A percentile compares a stretch with the other conserved stretches of the same genome.
Evolutionary conservation across 768 basidiomycete species (phyloP).

Genomic region (Cystoderma amianthinum): DNA sequence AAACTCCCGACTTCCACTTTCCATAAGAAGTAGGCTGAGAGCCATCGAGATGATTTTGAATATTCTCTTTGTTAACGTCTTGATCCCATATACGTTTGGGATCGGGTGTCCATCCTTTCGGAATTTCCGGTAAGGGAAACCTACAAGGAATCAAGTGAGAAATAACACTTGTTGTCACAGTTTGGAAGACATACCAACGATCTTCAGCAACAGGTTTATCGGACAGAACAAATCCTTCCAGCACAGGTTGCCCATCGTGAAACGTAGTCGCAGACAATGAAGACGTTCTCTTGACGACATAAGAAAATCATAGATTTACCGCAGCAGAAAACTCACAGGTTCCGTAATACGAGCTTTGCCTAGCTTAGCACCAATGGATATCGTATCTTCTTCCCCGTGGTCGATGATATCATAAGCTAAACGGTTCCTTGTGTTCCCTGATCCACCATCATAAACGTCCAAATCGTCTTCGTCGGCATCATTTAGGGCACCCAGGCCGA

Average conservation of each 20-base stretch:
- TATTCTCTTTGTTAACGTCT: conserved; percentile 41
- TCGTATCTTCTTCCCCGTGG: conserved; percentile 57
- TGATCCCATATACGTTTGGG: conserved; percentile 70
- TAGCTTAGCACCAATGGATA: conserved; percentile 30
- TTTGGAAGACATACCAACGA: conserved; percentile 41
- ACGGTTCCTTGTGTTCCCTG: conserved; percentile 30
- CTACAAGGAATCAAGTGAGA: conserved; percentile 26
- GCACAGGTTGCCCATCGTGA: conserved; percentile 72
- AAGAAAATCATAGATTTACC: conserved; percentile 9
- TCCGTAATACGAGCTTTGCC: conserved; percentile 13
- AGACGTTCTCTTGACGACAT: conserved; percentile 27
- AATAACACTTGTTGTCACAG: not conserved
- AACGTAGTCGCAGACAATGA: conserved; percentile 27
- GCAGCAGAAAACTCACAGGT: conserved; percentile 18
- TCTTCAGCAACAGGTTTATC: conserved; percentile 65
- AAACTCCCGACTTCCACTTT: conserved; percentile 50
- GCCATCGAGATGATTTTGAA: conserved; percentile 13
- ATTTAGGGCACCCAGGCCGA: conserved; percentile 84
- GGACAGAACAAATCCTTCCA: conserved; percentile 72
- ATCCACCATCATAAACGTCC: conserved; percentile 65
- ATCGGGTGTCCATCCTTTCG: conserved; percentile 79
- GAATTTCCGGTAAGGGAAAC: conserved; percentile 81
- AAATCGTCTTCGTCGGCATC: conserved; percentile 93
- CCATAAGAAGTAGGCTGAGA: conserved; percentile 24
- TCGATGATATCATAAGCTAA: conserved; percentile 60